Percentiles rank a stretch among this genome's conserved stretches.
phyloP scores from a whole-genome alignment of 1,284 basidiomycete genomes.

The Agroathelia rolfsii region DNA sequence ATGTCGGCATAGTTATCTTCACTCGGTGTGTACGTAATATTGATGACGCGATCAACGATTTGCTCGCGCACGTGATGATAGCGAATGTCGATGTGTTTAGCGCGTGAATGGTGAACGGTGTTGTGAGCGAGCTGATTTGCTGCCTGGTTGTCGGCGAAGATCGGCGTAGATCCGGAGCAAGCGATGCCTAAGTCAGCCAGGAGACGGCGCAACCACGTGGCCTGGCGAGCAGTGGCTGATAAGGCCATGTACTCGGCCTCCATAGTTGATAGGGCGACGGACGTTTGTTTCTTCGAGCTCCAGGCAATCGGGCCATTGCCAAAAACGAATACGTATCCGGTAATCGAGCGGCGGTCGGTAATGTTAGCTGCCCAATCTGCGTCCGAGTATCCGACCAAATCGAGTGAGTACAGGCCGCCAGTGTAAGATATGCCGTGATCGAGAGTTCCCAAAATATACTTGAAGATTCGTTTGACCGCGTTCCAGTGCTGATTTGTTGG shows the following conservation, averaged over 20 bases:
- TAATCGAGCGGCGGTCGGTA: slow-evolving; percentile 17
- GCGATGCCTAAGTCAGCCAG: slow-evolving; percentile 16
- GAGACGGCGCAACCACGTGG: slow-evolving; percentile 22
- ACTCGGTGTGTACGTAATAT: slow-evolving; percentile 18
- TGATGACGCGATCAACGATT: slow-evolving; percentile 19
- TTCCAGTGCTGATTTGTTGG: slow-evolving; percentile 23
- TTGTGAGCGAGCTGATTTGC: slow-evolving; percentile 24
- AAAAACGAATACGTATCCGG: slow-evolving; percentile 21
- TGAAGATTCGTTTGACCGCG: slow-evolving; percentile 23
- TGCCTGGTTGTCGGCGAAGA: slow-evolving; percentile 25
- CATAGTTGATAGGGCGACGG: slow-evolving; percentile 17
- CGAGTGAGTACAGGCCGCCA: slow-evolving; percentile 14
- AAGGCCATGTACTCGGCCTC: slow-evolving; percentile 27
- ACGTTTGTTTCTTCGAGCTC: slow-evolving; percentile 25
- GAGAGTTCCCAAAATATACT: slow-evolving; percentile 23
- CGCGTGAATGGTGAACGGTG: slow-evolving; percentile 17
- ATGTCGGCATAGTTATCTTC: slow-evolving; percentile 28
- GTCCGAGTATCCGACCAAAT: slow-evolving; percentile 17
- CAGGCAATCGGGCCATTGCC: slow-evolving; percentile 23
- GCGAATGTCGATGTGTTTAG: slow-evolving; percentile 31
- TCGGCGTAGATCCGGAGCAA: slow-evolving; percentile 9
- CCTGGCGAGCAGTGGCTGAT: slow-evolving; percentile 20
- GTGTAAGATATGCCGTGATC: too few relatives aligned
- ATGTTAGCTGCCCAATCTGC: slow-evolving; percentile 20
- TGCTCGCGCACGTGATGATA: slow-evolving; percentile 27